Evolutionary conservation across 2,329 filamentous ascomycete species (phyloP).

Genomic region (Aspergillus oerlinghausenensis): DNA sequence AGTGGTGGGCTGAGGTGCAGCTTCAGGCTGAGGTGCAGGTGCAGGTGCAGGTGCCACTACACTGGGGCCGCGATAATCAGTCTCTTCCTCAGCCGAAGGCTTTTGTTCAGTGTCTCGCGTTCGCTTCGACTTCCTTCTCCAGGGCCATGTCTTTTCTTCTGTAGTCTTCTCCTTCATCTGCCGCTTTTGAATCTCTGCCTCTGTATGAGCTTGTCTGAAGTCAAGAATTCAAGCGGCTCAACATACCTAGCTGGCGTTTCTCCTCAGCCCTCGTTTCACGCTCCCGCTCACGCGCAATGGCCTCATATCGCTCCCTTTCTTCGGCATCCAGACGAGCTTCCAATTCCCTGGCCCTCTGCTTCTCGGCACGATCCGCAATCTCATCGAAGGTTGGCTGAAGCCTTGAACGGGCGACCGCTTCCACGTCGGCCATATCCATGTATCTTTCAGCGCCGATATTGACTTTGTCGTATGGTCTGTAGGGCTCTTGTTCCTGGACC

Average conservation of each 20-base stretch:
- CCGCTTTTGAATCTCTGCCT: conserved; percentile 14
- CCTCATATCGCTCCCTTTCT: conserved; percentile 57
- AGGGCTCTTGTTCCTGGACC: conserved; percentile 60
- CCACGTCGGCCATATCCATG: conserved; percentile 71
- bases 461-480: conserved; percentile 50
- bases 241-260: conserved; percentile 26
- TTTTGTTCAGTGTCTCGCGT: conserved; percentile 10
- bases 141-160: conserved; percentile 23
- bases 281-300: conserved; percentile 36
- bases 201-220: conserved; percentile 1
- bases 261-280: conserved; percentile 31
- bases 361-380: conserved; percentile 73
- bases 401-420: conserved; percentile 70
- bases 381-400: conserved; percentile 82
- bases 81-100: neutral
- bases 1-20: neutral
- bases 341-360: conserved; percentile 63
- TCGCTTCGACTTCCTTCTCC: conserved; percentile 25
- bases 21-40: neutral
- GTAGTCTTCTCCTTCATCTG: conserved; percentile 14
- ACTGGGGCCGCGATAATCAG: neutral
- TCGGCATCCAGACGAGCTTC: conserved; percentile 61
- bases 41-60: neutral
- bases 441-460: conserved; percentile 78
- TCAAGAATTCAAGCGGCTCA: neutral